Evolutionary conservation across 805 yeast species (phyloP).

Genomic region (Cyberlindnera xylosilytica): DNA sequence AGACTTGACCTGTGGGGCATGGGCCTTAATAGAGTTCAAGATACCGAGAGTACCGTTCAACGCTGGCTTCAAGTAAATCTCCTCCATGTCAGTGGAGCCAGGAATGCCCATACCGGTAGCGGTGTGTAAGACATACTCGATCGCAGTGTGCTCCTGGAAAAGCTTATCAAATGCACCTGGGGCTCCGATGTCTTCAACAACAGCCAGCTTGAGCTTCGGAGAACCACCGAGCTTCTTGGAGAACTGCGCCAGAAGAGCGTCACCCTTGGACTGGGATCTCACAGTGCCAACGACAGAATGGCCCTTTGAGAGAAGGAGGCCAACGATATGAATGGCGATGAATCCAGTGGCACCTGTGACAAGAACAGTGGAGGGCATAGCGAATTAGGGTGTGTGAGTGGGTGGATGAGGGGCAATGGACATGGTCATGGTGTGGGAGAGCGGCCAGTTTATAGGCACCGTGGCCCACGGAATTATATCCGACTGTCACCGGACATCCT

Average conservation of each 20-base stretch:
- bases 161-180: conserved; percentile 42
- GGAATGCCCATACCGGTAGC: conserved; percentile 47
- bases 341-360: conserved; percentile 46
- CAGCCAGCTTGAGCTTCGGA: conserved; percentile 1
- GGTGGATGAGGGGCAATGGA: no score
- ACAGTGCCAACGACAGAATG: conserved; percentile 37
- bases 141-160: conserved; percentile 38
- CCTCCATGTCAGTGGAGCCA: conserved; percentile 37
- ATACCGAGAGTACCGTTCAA: conserved; percentile 52
- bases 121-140: conserved; percentile 51
- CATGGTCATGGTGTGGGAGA: no score
- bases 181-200: conserved; percentile 43
- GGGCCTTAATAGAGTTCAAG: conserved; percentile 31
- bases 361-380: background rate
- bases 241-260: conserved; percentile 17
- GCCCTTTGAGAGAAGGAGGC: conserved; percentile 33
- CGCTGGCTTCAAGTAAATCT: conserved; percentile 53
- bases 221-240: background rate
- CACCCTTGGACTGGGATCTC: conserved; percentile 27
- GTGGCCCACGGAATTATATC: no score
- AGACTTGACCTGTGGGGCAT: conserved; percentile 37
- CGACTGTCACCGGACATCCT: no score
- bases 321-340: conserved; percentile 40
- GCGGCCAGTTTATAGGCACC: no score
- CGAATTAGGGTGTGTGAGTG: no score